Conservation (phyloP, 345 rosid genomes). For the Citrus sp. region DNA sequence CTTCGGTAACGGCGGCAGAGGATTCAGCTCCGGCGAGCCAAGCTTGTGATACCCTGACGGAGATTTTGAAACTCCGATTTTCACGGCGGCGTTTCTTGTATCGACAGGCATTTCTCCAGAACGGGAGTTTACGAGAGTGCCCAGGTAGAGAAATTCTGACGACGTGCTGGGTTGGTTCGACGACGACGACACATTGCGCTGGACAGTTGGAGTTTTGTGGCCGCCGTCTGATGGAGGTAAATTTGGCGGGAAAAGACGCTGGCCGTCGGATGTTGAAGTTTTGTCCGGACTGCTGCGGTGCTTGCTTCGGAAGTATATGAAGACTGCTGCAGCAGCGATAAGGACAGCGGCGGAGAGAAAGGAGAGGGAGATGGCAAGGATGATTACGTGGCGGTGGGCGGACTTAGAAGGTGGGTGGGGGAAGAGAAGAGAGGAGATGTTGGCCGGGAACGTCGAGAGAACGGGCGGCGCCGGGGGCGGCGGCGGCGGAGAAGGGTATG, state of each 20-base stretch:
- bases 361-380: constrained; percentile 52
- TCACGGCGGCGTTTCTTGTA: constrained; percentile 35
- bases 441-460: constrained; percentile 81
- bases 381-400: constrained; percentile 31
- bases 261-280: constrained; percentile 45
- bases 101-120: constrained; percentile 22
- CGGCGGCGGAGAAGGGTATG: constrained; percentile 37
- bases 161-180: constrained; percentile 36
- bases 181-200: constrained; percentile 33
- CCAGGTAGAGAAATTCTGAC: constrained; percentile 86
- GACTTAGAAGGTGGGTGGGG: constrained; percentile 44
- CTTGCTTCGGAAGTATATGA: constrained; percentile 39
- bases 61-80: constrained; percentile 42
- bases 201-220: constrained; percentile 21
- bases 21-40: constrained; percentile 90
- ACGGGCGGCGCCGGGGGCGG: constrained; percentile 40
- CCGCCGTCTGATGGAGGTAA: constrained; percentile 57
- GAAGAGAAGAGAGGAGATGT: constrained; percentile 72
- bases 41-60: constrained; percentile 46
- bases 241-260: constrained; percentile 66
- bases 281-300: constrained; percentile 34
- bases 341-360: constrained; percentile 51
- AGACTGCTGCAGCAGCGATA: constrained; percentile 34
- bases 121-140: constrained; percentile 59
- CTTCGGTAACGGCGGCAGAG: constrained; percentile 83